phyloP scores from a whole-genome alignment of 208 protist genomes.

The Leishmania martiniquensis region DNA sequence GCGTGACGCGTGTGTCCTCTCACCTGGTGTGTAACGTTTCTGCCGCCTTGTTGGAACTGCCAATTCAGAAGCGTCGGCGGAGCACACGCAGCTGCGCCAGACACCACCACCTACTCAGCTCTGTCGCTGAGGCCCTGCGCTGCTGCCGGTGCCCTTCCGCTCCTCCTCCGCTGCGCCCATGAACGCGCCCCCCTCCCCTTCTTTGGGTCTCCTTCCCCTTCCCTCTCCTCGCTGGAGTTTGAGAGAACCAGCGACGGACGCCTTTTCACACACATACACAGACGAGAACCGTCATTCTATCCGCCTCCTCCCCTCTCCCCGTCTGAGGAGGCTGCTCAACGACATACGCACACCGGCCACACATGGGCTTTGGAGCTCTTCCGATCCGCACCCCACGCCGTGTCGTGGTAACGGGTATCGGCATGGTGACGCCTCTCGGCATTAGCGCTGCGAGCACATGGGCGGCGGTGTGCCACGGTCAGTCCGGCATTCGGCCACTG shows the following conservation, averaged over 20 bases:
- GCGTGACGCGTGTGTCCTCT: not conserved
- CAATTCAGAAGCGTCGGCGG: not conserved
- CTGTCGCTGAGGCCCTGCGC: no score
- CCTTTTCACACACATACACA: not conserved
- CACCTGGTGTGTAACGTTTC: not conserved
- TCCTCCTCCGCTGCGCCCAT: no score
- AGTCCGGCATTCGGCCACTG: slow-evolving; percentile 56
- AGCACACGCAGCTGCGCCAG: not conserved
- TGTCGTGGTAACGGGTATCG: slow-evolving; percentile 97
- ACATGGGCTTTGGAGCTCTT: slow-evolving; percentile 39
- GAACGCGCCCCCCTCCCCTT: not conserved
- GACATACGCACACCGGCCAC: not conserved
- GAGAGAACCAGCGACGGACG: not conserved
- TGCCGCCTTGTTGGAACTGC: not conserved
- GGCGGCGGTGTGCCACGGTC: slow-evolving; percentile 63
- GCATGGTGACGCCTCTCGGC: slow-evolving; percentile 94
- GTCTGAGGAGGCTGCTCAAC: not conserved
- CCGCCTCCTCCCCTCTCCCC: not conserved
- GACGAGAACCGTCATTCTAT: not conserved
- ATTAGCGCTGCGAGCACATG: slow-evolving; percentile 73
- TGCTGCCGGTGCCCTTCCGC: no score
- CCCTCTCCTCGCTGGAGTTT: not conserved
- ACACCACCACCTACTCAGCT: not conserved
- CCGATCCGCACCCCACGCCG: slow-evolving; percentile 53
- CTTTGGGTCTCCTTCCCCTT: not conserved